phyloP scores from a whole-genome alignment of 257 asterid species.

The Linaria vulgaris region DNA sequence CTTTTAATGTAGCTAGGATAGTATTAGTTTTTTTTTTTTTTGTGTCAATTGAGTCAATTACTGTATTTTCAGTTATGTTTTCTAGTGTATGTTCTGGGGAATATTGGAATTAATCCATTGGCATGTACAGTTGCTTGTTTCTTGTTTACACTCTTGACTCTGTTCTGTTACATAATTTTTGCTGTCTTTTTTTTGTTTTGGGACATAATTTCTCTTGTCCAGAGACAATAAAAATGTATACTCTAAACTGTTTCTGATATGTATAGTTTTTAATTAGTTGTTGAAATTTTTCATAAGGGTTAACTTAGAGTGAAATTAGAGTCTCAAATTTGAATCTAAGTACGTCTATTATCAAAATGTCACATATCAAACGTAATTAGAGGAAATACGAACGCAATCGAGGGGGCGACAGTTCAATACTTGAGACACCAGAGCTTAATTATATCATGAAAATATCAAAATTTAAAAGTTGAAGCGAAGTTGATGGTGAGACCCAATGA shows the following conservation, averaged over 20 bases:
- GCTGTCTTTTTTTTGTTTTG: background rate
- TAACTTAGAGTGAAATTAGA: no score
- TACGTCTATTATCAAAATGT: no score
- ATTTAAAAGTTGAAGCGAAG: background rate
- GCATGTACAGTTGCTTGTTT: slow-evolving; percentile 43
- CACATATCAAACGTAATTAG: no score
- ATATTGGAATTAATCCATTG: slow-evolving; percentile 27
- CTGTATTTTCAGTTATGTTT: slow-evolving; percentile 14
- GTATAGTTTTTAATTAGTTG: no score
- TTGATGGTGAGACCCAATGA: slow-evolving; percentile 5
- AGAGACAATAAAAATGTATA: background rate
- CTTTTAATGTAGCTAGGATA: slow-evolving; percentile 36
- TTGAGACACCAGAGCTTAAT: no score
- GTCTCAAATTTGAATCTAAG: no score
- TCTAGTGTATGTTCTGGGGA: slow-evolving; percentile 26
- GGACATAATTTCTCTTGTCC: background rate
- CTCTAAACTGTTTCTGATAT: background rate
- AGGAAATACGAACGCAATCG: no score
- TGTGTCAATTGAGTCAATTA: background rate
- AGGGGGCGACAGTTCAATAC: no score
- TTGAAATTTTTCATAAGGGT: no score
- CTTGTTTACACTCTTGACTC: slow-evolving; percentile 24
- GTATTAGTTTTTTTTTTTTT: slow-evolving; percentile 21
- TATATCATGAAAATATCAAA: background rate
- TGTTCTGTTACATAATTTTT: background rate